Percentiles rank a stretch among this genome's conserved stretches.
Conservation (phyloP, 805 yeast species). For the Barnettozyma wickerhamii region DNA sequence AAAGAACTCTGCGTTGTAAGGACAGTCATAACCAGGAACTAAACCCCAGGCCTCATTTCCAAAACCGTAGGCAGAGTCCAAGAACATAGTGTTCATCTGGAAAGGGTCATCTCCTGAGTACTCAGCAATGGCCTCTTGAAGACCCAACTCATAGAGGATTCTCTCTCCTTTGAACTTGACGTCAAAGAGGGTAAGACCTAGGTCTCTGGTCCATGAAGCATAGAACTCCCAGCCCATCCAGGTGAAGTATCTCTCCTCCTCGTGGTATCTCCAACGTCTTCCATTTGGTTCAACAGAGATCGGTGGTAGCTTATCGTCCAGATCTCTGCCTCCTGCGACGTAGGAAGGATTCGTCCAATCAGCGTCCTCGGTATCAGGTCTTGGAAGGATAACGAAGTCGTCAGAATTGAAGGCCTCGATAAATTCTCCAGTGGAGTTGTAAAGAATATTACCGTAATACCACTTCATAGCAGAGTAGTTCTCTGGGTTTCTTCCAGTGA, state of each 20-base stretch:
- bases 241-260: conserved; percentile 25
- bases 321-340: conserved; percentile 19
- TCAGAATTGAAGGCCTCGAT: conserved; percentile 21
- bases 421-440: conserved; percentile 23
- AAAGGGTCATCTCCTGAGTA: conserved; percentile 30
- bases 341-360: conserved; percentile 12
- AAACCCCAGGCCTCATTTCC: conserved; percentile 28
- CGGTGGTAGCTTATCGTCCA: conserved; percentile 25
- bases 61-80: conserved; percentile 26
- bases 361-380: conserved; percentile 8
- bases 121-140: conserved; percentile 29
- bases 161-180: conserved; percentile 29
- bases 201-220: conserved; percentile 25
- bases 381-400: conserved; percentile 18
- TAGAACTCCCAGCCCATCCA: conserved; percentile 31
- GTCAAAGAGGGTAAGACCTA: conserved; percentile 24
- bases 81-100: conserved; percentile 24
- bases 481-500: conserved; percentile 21
- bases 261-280: conserved; percentile 25
- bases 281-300: conserved; percentile 25
- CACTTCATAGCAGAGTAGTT: conserved; percentile 16
- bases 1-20: conserved; percentile 27
- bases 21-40: conserved; percentile 28
- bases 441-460: conserved; percentile 21
- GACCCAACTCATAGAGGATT: conserved; percentile 24